These are phyloP conservation scores for Coemansia sp. DNA, from an alignment of 192 early-diverging fungal genomes.

Conservation along the genomic window DNA sequence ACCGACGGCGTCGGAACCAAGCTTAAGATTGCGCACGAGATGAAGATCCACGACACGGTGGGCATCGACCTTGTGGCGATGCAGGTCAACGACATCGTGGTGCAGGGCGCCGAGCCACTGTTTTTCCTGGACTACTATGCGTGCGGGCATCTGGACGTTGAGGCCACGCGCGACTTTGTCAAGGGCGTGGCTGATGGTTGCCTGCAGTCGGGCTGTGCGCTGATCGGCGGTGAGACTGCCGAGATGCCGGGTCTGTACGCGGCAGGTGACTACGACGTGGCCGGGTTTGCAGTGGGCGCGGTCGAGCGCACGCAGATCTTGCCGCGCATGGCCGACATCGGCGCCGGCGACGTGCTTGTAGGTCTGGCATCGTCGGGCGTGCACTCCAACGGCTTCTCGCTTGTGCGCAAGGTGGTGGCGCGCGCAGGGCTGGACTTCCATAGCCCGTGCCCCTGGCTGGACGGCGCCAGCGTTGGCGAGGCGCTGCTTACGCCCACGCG, in stretches of 20 bases:
- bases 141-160: constrained; percentile 88
- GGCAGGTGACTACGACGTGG: constrained; percentile 85
- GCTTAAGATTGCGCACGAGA: constrained; percentile 90
- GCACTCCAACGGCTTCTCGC: constrained; percentile 99
- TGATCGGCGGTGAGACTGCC: constrained; percentile 98
- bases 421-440: constrained; percentile 70
- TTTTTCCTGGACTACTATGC: constrained; percentile 99
- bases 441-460: constrained; percentile 69
- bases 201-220: constrained; percentile 82
- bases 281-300: constrained; percentile 96
- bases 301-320: constrained; percentile 89
- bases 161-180: constrained; percentile 87
- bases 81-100: constrained; percentile 98
- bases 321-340: constrained; percentile 76
- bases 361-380: constrained; percentile 95
- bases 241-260: constrained; percentile 98
- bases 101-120: constrained; percentile 98
- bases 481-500: constrained; percentile 90
- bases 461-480: constrained; percentile 66
- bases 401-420: constrained; percentile 88
- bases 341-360: constrained; percentile 79
- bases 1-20: constrained; percentile 99
- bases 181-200: constrained; percentile 95
- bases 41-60: constrained; percentile 87
- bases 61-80: constrained; percentile 98